A percentile compares a stretch with the other conserved stretches of the same genome.
phyloP scores from a whole-genome alignment of 2,329 filamentous ascomycete species.

The Thermothelomyces thermophilus region DNA sequence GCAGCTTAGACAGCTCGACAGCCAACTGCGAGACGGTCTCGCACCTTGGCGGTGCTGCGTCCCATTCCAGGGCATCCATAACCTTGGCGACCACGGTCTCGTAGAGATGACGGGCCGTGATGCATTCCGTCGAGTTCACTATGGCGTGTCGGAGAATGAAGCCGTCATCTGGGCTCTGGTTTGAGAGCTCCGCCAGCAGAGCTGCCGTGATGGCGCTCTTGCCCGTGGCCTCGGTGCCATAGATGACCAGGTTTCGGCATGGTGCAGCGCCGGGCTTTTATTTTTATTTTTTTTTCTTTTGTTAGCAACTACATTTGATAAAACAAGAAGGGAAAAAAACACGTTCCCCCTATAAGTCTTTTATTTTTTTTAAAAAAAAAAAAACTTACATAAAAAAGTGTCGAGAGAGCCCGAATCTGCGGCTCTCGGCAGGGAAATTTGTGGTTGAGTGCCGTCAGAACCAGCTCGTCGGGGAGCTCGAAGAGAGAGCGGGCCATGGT shows the following conservation, averaged over 20 bases:
- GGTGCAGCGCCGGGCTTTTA: slow-evolving; percentile 62
- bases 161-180: slow-evolving; percentile 33
- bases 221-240: slow-evolving; percentile 81
- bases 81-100: slow-evolving; percentile 62
- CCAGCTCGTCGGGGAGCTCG: slow-evolving; percentile 45
- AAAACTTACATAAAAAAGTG: slow-evolving; percentile 45
- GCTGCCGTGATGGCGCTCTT: slow-evolving; percentile 66
- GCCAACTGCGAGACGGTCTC: slow-evolving; percentile 74
- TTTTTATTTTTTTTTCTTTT: too few relatives aligned
- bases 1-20: slow-evolving; percentile 62
- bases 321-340: background rate
- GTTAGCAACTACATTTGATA: slow-evolving; percentile 14
- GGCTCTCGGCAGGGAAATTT: slow-evolving; percentile 51
- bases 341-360: too few relatives aligned
- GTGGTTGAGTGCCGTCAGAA: slow-evolving; percentile 40
- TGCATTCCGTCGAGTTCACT: slow-evolving; percentile 66
- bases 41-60: slow-evolving; percentile 55
- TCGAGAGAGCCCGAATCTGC: slow-evolving; percentile 53
- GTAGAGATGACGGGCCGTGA: slow-evolving; percentile 70
- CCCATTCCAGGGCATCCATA: slow-evolving; percentile 42
- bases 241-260: slow-evolving; percentile 67
- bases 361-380: background rate
- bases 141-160: slow-evolving; percentile 50
- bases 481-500: slow-evolving; percentile 38
- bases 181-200: slow-evolving; percentile 46